These are phyloP conservation scores for Arctium lappa DNA, from an alignment of 129 eudicot genomes.

Conservation along the genomic window DNA sequence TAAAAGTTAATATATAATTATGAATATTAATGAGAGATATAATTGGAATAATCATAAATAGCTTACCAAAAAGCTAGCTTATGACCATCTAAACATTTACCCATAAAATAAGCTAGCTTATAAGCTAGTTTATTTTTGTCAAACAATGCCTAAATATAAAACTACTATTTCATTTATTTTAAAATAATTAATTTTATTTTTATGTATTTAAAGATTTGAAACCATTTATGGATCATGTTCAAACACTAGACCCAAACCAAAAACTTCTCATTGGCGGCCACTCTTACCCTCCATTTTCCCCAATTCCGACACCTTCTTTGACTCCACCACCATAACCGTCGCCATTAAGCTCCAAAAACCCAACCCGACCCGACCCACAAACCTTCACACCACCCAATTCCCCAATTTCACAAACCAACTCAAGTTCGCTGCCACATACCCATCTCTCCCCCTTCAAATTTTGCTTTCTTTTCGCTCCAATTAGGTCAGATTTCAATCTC, in stretches of 20 bases:
- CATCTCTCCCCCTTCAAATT: slow-evolving; percentile 12
- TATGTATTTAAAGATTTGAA: background rate
- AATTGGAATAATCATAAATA: no score
- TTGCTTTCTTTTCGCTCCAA: slow-evolving; percentile 26
- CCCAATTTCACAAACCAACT: background rate
- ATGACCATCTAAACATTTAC: no score
- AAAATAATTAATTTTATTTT: no score
- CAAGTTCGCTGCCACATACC: slow-evolving; percentile 29
- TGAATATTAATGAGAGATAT: no score
- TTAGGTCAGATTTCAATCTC: slow-evolving; percentile 54
- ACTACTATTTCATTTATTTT: no score
- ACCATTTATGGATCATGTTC: background rate
- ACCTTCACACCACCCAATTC: background rate
- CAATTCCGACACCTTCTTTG: slow-evolving; percentile 12
- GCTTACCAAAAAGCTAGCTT: no score
- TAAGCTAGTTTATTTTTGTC: no score
- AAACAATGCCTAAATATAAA: no score
- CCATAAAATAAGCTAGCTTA: no score
- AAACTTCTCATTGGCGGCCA: slow-evolving; percentile 20
- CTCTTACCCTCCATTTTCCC: background rate
- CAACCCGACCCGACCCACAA: slow-evolving; percentile 2
- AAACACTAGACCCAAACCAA: background rate
- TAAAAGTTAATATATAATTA: no score
- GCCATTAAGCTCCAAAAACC: background rate
- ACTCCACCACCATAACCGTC: slow-evolving; percentile 4